Evolutionary conservation across 495 filamentous ascomycete species (phyloP), one percentile per base, ranked within the genome.

Genomic region (Trichodelitschia bisporula): DNA sequence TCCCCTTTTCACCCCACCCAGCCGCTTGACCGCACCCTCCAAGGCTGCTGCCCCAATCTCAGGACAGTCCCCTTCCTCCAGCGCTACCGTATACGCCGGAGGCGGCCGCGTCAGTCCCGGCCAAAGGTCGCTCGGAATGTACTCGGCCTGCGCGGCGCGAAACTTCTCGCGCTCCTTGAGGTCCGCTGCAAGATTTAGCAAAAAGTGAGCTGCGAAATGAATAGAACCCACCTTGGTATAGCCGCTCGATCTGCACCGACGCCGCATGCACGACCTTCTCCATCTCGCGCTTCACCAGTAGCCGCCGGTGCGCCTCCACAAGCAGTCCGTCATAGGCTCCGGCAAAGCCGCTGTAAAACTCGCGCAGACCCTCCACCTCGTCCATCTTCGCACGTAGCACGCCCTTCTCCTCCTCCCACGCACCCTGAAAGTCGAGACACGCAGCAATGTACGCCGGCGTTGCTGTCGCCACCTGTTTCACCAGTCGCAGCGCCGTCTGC

Each of bases 111-210:
- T 56, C 17, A 77, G 53, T 4, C 73, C 77, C 0, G 71, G 70
- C 86, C 84, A 97, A 24, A 97, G 68, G 42, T 93, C 89, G 2
- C 69, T 66, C 0, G 86, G 86, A 13, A 97, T 48, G 43, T 66
- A 86, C 36, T 90, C 77, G 2, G 80, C 82, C 13, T 83, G 66
- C 35, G 91, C 77, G 4, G 66, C 55, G 17, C 69, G 63, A 51
- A 97, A 97, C 10, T 59, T 51, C 40, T 89, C 77, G 17, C 86
- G 56, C 35, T 77, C 69, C 32, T 63, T 58, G 23, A 64, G 50
- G 50, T 97, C 86, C 12, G 45, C 49, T 31, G 19, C 61, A 17
- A 11, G 19, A 15, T 26, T 4, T 28, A 18, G 29, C 23, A 28
- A 28, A 13, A 17, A 28, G 20, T 21, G 26, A 20, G 21, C 13